Base-by-base conservation (phyloP, 345 rosid genomes). In the Bruguiera sexangula region DNA sequence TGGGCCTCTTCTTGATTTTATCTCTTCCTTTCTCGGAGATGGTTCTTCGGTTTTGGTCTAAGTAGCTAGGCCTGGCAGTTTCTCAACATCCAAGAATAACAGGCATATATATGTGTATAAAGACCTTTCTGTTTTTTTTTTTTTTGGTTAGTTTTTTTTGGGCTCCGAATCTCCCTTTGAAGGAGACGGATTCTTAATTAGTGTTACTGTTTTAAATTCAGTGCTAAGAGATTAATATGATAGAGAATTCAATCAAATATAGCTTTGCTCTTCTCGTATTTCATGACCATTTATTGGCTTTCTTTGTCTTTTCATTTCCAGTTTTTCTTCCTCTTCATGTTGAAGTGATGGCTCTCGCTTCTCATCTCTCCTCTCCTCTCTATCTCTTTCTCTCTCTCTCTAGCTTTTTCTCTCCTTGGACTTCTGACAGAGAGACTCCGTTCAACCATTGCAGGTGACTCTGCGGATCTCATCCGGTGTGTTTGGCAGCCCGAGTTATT, bases 381-480 rank as follows among this genome's bases (percentile, higher is more conserved):
- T 31, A 29, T 22, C 7, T 53, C 32, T 31, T 29, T 19, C 2
- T 27, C 29, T 27, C 29, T 27, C 29, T 27, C 29, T 27, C 29
- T 27, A 29, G 20, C 15, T 55, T 24, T 19, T 21, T 55, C 39
- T 32, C 21, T 37, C 57, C 65, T 59, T 9, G 15, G 24, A 31
- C 27, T 21, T 59, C 22, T 54, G 74, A 66, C 73, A 62, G 20
- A 56, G 77, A 81, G 89, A 83, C 78, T 81, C 84, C 84, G 62
- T 78, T 87, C 88, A 79, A 77, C 81, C 67, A 79, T 68, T 79
- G 74, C 75, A 50, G 75, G 30, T 65, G 77, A 75, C 77, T 60
- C 65, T 63, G 72, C 54, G 56, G 88, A 83, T 87, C 89, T 83
- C 85, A 82, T 87, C 89, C 82, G 85, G 69, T 72, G 79, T 75